These are phyloP conservation scores for Exophiala bonariae DNA, from an alignment of 2,329 filamentous ascomycete species.

Conservation along the genomic window DNA sequence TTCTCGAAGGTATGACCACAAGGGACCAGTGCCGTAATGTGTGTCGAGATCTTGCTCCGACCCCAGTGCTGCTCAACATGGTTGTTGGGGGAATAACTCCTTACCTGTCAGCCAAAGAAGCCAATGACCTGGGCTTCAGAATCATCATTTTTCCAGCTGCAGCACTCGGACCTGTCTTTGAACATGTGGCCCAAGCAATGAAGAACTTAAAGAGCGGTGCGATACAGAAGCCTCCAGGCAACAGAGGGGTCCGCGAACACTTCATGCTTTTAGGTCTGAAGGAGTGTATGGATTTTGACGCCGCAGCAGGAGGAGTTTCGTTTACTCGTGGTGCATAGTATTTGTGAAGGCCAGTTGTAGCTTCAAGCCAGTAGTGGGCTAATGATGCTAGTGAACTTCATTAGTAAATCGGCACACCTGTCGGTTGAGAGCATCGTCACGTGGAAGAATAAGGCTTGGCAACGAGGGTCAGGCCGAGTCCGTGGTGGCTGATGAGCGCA, in stretches of 20 bases:
- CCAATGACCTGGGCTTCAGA: constrained; percentile 40
- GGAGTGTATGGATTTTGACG: not conserved
- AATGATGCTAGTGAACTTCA: too few species aligned
- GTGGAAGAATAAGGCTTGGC: too few species aligned
- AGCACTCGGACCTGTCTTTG: constrained; percentile 37
- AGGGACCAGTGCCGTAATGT: constrained; percentile 35
- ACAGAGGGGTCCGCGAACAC: not conserved
- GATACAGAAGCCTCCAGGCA: not conserved
- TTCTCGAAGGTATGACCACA: constrained; percentile 42
- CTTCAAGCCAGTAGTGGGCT: too few species aligned
- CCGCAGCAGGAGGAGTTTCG: not conserved
- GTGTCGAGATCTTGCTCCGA: constrained; percentile 36
- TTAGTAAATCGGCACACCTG: too few species aligned
- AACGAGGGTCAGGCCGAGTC: too few species aligned
- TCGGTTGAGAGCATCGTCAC: too few species aligned
- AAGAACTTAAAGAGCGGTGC: constrained; percentile 34
- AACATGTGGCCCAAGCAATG: constrained; percentile 36
- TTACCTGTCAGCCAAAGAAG: constrained; percentile 37
- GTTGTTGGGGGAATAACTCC: constrained; percentile 44
- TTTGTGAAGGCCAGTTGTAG: too few species aligned
- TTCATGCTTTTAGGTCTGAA: not conserved
- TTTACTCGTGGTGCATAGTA: not conserved
- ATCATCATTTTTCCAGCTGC: constrained; percentile 45
- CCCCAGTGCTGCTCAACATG: constrained; percentile 46
- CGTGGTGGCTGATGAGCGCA: too few species aligned